Conservation (phyloP, 805 yeast genomes). For the Sugiyamaella marilandica region DNA sequence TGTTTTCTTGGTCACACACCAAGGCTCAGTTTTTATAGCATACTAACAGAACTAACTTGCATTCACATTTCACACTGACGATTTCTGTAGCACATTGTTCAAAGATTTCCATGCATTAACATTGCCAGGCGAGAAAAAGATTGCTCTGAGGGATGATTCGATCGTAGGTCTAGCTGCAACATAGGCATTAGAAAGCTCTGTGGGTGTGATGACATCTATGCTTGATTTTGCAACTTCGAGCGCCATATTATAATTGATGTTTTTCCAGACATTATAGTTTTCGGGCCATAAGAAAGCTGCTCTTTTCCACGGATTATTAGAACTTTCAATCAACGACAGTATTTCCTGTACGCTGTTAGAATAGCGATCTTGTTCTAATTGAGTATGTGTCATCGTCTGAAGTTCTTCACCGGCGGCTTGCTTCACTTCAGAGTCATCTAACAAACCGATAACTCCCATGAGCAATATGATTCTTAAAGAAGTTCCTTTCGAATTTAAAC, state of each 20-base stretch:
- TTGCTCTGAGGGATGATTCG: slow-evolving; percentile 60
- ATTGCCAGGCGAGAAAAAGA: slow-evolving; percentile 58
- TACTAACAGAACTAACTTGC: neutral
- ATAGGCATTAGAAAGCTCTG: slow-evolving; percentile 49
- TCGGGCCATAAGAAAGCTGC: slow-evolving; percentile 72
- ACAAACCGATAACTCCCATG: slow-evolving; percentile 73
- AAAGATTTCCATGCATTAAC: slow-evolving; percentile 31
- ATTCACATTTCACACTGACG: neutral
- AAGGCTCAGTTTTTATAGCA: neutral
- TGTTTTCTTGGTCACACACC: neutral
- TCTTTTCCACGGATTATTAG: slow-evolving; percentile 56
- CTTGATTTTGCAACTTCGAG: slow-evolving; percentile 52
- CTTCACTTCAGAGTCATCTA: slow-evolving; percentile 50
- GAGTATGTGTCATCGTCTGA: slow-evolving; percentile 42
- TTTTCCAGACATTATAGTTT: slow-evolving; percentile 63
- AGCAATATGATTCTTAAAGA: slow-evolving; percentile 64
- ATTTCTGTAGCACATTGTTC: neutral
- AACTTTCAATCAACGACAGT: slow-evolving; percentile 46
- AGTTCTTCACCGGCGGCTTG: slow-evolving; percentile 63
- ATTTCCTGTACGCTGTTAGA: slow-evolving; percentile 55
- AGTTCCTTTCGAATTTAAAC: slow-evolving; percentile 59
- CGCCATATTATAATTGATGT: slow-evolving; percentile 53
- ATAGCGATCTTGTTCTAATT: slow-evolving; percentile 25
- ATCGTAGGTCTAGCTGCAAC: slow-evolving; percentile 42
- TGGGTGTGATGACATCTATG: slow-evolving; percentile 44